phyloP scores from a whole-genome alignment of 2,329 filamentous ascomycete genomes.

The Hypoxylon sp. region DNA sequence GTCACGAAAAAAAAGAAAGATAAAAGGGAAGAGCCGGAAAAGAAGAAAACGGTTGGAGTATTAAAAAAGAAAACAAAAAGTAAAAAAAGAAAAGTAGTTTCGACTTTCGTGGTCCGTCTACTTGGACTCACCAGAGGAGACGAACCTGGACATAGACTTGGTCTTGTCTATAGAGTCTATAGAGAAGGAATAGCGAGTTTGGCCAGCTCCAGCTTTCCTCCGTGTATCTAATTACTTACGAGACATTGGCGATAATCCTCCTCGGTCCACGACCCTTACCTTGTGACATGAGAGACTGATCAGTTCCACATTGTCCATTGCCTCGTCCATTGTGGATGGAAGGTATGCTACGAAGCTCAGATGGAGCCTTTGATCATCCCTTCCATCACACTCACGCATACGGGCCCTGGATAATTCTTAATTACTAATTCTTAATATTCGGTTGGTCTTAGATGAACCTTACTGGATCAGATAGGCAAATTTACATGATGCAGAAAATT shows the following conservation, averaged over 20 bases:
- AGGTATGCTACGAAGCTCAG: not conserved
- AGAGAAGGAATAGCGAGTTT: constrained; percentile 17
- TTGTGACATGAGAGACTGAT: not conserved
- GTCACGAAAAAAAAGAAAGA: constrained; percentile 35
- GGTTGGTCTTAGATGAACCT: not conserved
- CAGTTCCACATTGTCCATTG: not conserved
- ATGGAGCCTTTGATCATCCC: not conserved
- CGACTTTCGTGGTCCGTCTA: constrained; percentile 7
- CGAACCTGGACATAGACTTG: constrained; percentile 2
- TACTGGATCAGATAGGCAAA: not conserved
- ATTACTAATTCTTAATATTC: not conserved
- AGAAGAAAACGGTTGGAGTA: constrained; percentile 2
- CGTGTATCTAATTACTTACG: constrained; percentile 6
- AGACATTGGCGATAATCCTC: not conserved
- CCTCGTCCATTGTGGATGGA: not conserved
- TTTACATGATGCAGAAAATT: not conserved
- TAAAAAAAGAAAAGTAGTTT: constrained; percentile 22
- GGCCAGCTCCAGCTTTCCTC: not conserved
- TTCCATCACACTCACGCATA: not conserved
- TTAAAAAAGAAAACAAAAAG: constrained; percentile 16
- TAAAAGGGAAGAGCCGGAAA: constrained; percentile 40
- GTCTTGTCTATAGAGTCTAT: constrained; percentile 28
- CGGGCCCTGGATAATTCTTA: not conserved
- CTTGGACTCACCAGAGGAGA: not conserved
- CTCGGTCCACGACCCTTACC: not conserved